Conservation (phyloP, 2,329 filamentous ascomycete species). For the Coniochaeta sp. region DNA sequence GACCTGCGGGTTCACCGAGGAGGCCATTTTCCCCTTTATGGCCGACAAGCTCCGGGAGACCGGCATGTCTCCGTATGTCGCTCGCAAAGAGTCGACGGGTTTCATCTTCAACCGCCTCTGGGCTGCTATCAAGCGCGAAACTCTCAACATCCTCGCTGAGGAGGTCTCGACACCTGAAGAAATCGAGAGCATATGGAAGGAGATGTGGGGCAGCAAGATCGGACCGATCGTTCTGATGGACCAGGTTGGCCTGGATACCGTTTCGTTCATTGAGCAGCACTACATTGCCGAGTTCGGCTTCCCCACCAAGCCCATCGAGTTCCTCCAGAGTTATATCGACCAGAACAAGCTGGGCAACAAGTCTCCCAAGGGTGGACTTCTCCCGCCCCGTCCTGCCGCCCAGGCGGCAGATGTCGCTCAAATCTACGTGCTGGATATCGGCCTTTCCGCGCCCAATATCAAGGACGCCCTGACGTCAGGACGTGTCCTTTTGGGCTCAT, state of each 20-base stretch:
- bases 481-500: slow-evolving; percentile 8
- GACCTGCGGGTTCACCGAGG: slow-evolving; percentile 37
- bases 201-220: slow-evolving; percentile 23
- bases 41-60: slow-evolving; percentile 28
- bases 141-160: slow-evolving; percentile 39
- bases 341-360: slow-evolving; percentile 40
- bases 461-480: slow-evolving; percentile 7
- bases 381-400: slow-evolving; percentile 16
- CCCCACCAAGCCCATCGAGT: no score
- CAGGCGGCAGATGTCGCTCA: slow-evolving; percentile 2
- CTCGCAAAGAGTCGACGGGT: slow-evolving; percentile 40
- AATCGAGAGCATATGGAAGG: slow-evolving; percentile 38
- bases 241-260: slow-evolving; percentile 43
- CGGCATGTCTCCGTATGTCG: slow-evolving; percentile 32
- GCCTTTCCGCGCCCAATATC: slow-evolving; percentile 11
- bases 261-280: slow-evolving; percentile 44
- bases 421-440: slow-evolving; percentile 21
- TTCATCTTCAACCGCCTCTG: slow-evolving; percentile 50
- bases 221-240: slow-evolving; percentile 33
- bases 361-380: slow-evolving; percentile 30
- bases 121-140: slow-evolving; percentile 49
- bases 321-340: slow-evolving; percentile 32
- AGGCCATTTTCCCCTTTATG: slow-evolving; percentile 36
- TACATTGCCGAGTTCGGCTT: slow-evolving; percentile 22
- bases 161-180: slow-evolving; percentile 38